Conservation (phyloP, 1,284 basidiomycete genomes). For the Rhodotorula sp. region DNA sequence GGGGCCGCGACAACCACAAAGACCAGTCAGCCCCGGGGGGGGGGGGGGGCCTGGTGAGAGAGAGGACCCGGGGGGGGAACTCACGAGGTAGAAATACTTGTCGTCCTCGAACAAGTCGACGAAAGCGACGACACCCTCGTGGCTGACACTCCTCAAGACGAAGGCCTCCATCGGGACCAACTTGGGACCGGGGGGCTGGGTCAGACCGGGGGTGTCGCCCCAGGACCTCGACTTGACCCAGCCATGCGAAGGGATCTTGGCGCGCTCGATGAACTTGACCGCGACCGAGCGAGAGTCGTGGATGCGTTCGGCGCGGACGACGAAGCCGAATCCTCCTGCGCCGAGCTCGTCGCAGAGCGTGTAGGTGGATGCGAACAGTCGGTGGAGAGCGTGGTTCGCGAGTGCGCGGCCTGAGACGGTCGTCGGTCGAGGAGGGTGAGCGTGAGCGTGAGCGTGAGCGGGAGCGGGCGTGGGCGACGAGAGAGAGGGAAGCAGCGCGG, state of each 20-base stretch:
- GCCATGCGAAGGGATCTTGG: constrained; percentile 33
- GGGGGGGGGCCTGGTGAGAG: no score
- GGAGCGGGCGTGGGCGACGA: neutral
- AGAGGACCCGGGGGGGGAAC: constrained; percentile 43
- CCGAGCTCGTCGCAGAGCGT: constrained; percentile 70
- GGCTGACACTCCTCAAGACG: constrained; percentile 68
- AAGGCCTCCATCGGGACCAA: constrained; percentile 74
- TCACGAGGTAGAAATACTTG: constrained; percentile 78
- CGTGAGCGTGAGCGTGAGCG: no score
- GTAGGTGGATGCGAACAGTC: constrained; percentile 66
- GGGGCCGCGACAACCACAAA: no score
- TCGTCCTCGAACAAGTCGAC: constrained; percentile 78
- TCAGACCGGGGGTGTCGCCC: constrained; percentile 30
- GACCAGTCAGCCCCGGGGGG: no score
- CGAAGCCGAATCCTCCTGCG: constrained; percentile 88
- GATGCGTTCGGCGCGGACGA: constrained; percentile 52
- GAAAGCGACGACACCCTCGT: constrained; percentile 77
- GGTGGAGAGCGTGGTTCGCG: constrained; percentile 60
- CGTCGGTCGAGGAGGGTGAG: neutral
- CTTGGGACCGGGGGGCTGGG: constrained; percentile 39
- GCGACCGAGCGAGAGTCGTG: constrained; percentile 67
- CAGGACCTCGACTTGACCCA: constrained; percentile 36
- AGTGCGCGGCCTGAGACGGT: constrained; percentile 29
- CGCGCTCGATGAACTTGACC: constrained; percentile 86
- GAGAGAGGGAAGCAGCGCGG: neutral